These are phyloP conservation scores for Begonia peltatifolia DNA, from an alignment of 306 rosid genomes.

Conservation along the genomic window DNA sequence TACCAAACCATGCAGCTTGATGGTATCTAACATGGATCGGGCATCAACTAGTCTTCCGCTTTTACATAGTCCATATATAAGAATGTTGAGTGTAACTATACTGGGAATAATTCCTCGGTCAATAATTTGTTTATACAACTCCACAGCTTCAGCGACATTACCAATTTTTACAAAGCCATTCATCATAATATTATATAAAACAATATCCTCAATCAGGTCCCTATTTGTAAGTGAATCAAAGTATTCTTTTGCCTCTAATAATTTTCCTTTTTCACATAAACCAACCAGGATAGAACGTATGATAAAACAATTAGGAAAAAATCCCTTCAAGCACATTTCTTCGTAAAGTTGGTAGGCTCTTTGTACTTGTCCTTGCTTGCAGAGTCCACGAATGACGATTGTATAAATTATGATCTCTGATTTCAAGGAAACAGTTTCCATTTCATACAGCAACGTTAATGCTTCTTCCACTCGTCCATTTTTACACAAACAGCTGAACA, in stretches of 20 bases:
- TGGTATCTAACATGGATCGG: conserved; percentile 16
- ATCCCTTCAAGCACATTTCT: conserved; percentile 30
- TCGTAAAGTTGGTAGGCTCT: conserved; percentile 24
- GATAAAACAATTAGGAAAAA: conserved; percentile 23
- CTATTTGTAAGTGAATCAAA: conserved; percentile 17
- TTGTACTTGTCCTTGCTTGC: conserved; percentile 32
- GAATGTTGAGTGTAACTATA: conserved; percentile 34
- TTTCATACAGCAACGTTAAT: conserved; percentile 23
- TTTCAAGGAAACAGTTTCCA: conserved; percentile 26
- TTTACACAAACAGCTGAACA: conserved; percentile 39
- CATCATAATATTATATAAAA: conserved; percentile 41
- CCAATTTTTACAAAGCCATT: conserved; percentile 28
- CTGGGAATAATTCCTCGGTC: conserved; percentile 25
- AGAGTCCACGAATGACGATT: conserved; percentile 33
- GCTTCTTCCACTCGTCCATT: conserved; percentile 27
- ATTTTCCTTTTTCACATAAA: conserved; percentile 20
- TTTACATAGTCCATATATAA: conserved; percentile 32
- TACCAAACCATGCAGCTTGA: conserved; percentile 21
- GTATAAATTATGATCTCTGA: conserved; percentile 32
- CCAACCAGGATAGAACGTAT: conserved; percentile 24
- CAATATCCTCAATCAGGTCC: conserved; percentile 16
- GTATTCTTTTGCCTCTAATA: conserved; percentile 31
- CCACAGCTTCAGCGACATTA: conserved; percentile 19
- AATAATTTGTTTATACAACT: conserved; percentile 18
- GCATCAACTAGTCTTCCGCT: conserved; percentile 27